Conservation (phyloP, 257 asterid species). For the Nicotiana sylvestris region DNA sequence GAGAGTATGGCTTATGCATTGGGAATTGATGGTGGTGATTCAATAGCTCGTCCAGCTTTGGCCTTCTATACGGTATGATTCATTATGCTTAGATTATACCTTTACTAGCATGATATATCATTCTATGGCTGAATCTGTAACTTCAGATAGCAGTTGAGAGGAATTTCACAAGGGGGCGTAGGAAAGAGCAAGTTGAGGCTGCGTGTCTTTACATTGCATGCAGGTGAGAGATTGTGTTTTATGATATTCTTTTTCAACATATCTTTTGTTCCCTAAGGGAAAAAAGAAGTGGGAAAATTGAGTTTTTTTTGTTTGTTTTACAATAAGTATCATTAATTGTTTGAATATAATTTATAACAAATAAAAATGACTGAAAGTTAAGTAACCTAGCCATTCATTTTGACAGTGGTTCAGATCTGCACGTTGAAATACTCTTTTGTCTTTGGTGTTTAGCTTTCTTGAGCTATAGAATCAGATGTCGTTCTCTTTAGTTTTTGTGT, state of each 20-base stretch:
- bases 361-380: neutral
- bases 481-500: neutral
- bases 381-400: neutral
- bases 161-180: conserved; percentile 81
- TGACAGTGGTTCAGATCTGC: neutral
- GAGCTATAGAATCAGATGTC: neutral
- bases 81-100: conserved; percentile 3
- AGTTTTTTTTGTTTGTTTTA: too few species aligned
- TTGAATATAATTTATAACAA: too few species aligned
- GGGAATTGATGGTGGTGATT: conserved; percentile 64
- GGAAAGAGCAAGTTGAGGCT: conserved; percentile 79
- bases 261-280: neutral
- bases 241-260: neutral
- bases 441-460: neutral
- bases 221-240: conserved; percentile 41
- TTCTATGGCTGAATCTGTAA: conserved; percentile 4
- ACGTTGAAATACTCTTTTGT: neutral
- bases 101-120: neutral
- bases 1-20: conserved; percentile 32
- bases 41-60: conserved; percentile 42
- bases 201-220: conserved; percentile 84
- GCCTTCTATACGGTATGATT: conserved; percentile 45
- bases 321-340: too few species aligned
- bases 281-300: neutral
- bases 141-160: conserved; percentile 66